Conservation (phyloP, 1,139 yeast species). For the Magnusiomyces tetraspermus region DNA sequence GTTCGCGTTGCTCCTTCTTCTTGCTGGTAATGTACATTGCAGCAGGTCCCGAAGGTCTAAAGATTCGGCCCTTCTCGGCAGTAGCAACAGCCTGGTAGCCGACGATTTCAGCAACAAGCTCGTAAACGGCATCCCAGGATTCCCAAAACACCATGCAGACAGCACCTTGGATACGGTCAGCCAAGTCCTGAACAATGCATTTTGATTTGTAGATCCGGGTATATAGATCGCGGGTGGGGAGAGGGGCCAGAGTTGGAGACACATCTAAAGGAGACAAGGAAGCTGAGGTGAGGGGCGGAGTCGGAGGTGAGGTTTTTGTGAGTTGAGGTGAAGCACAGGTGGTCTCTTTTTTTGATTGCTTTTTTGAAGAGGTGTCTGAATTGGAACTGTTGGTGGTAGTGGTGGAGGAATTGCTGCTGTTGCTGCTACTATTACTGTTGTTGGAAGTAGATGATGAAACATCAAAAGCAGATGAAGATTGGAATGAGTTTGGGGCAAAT, state of each 20-base stretch:
- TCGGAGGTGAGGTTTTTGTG: not conserved
- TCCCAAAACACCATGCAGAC: slow-evolving; percentile 31
- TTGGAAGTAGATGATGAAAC: not conserved
- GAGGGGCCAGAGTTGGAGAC: slow-evolving; percentile 1
- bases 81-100: slow-evolving; percentile 25
- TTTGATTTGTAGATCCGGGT: slow-evolving; percentile 23
- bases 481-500: not conserved
- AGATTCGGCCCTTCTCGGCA: slow-evolving; percentile 27
- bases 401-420: not conserved
- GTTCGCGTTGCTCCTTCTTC: slow-evolving; percentile 17
- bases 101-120: slow-evolving; percentile 26
- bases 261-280: not conserved
- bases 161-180: slow-evolving; percentile 30
- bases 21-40: slow-evolving; percentile 26
- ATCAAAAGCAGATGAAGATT: not conserved
- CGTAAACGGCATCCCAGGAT: slow-evolving; percentile 29
- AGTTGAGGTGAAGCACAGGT: not conserved
- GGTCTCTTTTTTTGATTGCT: not conserved
- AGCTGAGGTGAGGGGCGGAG: not conserved
- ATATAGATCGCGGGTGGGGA: slow-evolving; percentile 23
- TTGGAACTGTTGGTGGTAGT: not conserved
- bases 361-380: not conserved
- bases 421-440: not conserved
- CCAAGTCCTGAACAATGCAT: slow-evolving; percentile 26
- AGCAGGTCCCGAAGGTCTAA: slow-evolving; percentile 29